phyloP scores from a whole-genome alignment of 208 protist genomes.

The Crithidia fasciculata region DNA sequence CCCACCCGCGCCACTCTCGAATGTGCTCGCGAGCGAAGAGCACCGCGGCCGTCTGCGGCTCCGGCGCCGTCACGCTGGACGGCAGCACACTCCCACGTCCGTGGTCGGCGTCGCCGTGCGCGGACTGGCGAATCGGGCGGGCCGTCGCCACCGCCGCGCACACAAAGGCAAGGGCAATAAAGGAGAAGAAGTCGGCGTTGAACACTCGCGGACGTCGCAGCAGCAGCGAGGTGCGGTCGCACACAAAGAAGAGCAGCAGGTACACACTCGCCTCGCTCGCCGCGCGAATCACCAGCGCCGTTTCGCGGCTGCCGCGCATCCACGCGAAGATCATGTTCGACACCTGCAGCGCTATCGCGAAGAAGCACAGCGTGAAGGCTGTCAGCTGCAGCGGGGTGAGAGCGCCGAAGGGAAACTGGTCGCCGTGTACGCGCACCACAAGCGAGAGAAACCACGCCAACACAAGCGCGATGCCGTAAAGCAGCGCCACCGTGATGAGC shows the following conservation, averaged over 20 bases:
- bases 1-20: conserved; percentile 93
- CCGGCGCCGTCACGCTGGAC: background rate
- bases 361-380: conserved; percentile 31
- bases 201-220: conserved; percentile 22
- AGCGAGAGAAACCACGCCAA: conserved; percentile 21
- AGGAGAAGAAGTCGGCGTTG: conserved; percentile 39
- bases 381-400: conserved; percentile 42
- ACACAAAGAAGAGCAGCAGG: conserved; percentile 43
- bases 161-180: conserved; percentile 29
- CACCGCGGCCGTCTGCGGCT: conserved; percentile 16
- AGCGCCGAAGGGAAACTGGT: conserved; percentile 24
- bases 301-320: conserved; percentile 11
- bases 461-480: conserved; percentile 29
- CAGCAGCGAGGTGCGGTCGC: conserved; percentile 45
- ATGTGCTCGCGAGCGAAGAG: conserved; percentile 82
- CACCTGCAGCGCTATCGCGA: conserved; percentile 16
- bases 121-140: conserved; percentile 1
- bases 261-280: conserved; percentile 29
- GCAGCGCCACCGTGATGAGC: conserved; percentile 5
- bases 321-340: conserved; percentile 14
- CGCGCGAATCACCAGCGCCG: background rate
- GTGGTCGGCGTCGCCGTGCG: conserved; percentile 4
- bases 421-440: conserved; percentile 14
- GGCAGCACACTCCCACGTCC: background rate
- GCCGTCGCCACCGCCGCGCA: conserved; percentile 31